A percentile compares a stretch with the other conserved stretches of the same genome.
Conservation (phyloP, 208 protist species). For the Leishmania martiniquensis region DNA sequence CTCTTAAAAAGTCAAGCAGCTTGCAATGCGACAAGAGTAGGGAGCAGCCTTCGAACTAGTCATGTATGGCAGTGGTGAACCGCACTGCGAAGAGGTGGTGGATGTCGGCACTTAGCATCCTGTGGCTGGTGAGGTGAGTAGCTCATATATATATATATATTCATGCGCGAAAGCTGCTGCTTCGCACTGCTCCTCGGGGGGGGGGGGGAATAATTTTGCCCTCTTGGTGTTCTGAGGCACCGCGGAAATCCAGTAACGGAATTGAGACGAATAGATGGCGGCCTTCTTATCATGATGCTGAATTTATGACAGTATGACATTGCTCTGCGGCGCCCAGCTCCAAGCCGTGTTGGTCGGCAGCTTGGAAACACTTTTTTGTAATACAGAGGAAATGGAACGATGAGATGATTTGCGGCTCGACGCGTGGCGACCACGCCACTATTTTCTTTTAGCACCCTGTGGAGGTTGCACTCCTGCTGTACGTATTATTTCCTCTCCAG, state of each 20-base stretch:
- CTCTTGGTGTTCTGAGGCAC: background rate
- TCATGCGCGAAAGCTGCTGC: background rate
- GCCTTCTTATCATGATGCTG: background rate
- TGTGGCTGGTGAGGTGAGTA: background rate
- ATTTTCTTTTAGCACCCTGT: background rate
- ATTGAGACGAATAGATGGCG: background rate
- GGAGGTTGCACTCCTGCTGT: background rate
- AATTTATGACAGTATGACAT: background rate
- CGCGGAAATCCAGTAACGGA: background rate
- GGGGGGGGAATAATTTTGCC: background rate
- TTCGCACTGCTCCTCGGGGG: background rate
- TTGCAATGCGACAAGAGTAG: background rate
- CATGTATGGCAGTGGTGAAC: background rate
- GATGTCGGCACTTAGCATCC: background rate
- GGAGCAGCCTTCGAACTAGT: no score
- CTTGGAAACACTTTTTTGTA: background rate
- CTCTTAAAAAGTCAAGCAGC: background rate
- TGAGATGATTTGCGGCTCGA: background rate
- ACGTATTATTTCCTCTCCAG: background rate
- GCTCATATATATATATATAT: no score
- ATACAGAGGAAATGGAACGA: background rate
- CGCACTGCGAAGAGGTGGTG: background rate
- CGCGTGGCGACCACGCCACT: no score
- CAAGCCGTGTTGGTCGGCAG: background rate
- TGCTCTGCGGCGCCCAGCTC: background rate